These are phyloP conservation scores for Zasmidium citrigriseum DNA, from an alignment of 2,329 filamentous ascomycete species.

Conservation along the genomic window DNA sequence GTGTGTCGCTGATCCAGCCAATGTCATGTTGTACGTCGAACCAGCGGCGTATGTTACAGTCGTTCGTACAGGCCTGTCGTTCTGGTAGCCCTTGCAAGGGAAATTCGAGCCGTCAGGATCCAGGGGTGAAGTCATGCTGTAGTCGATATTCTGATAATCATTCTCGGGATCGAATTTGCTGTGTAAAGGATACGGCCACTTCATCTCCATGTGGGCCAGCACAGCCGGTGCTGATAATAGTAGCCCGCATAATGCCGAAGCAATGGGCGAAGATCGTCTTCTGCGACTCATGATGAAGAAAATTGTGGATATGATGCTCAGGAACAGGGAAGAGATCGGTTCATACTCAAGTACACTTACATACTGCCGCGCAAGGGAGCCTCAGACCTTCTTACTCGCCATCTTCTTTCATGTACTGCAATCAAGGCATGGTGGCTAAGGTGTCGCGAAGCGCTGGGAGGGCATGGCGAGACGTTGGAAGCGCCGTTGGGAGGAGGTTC, in stretches of 20 bases:
- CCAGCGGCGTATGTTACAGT: slow-evolving; percentile 66
- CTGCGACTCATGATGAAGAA: slow-evolving; percentile 16
- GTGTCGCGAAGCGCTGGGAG: slow-evolving; percentile 9
- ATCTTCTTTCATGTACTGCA: slow-evolving; percentile 11
- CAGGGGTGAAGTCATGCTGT: slow-evolving; percentile 71
- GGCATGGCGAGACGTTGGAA: slow-evolving; percentile 6
- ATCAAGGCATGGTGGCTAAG: slow-evolving; percentile 10
- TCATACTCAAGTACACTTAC: slow-evolving; percentile 5
- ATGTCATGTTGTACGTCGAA: slow-evolving; percentile 61
- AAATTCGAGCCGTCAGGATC: slow-evolving; percentile 63
- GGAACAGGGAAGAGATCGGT: background rate
- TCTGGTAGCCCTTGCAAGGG: slow-evolving; percentile 72
- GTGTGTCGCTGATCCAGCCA: slow-evolving; percentile 57
- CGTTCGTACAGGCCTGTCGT: slow-evolving; percentile 51
- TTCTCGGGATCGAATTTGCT: slow-evolving; percentile 52
- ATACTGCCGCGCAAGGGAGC: slow-evolving; percentile 9
- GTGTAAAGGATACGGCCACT: slow-evolving; percentile 55
- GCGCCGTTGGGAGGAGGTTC: slow-evolving; percentile 4
- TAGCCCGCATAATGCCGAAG: slow-evolving; percentile 8
- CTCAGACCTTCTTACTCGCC: slow-evolving; percentile 2
- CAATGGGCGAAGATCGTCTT: slow-evolving; percentile 7
- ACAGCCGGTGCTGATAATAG: slow-evolving; percentile 19
- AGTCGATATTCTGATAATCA: slow-evolving; percentile 58
- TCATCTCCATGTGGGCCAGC: slow-evolving; percentile 57
- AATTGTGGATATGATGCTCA: slow-evolving; percentile 1